Evolutionary conservation across 2,329 filamentous ascomycete genomes (phyloP).

Genomic region (Diplocarpon rosae): DNA sequence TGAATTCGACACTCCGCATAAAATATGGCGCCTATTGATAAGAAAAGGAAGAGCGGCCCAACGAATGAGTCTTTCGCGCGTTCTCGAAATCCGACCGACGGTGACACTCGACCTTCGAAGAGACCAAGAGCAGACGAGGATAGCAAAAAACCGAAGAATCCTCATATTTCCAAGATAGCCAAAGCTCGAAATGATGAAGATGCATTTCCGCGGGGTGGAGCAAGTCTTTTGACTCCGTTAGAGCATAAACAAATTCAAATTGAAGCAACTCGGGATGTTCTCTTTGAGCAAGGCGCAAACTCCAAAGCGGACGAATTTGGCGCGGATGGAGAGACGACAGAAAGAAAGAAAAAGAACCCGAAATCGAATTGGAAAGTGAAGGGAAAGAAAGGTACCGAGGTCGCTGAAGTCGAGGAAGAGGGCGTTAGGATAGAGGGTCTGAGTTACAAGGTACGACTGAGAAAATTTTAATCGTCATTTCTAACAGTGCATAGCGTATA

Average conservation of each 20-base stretch:
- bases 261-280: constrained; percentile 81
- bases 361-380: constrained; percentile 42
- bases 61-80: constrained; percentile 27
- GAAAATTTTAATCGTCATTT: background rate
- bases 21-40: constrained; percentile 27
- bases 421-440: constrained; percentile 71
- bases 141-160: constrained; percentile 12
- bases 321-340: constrained; percentile 18
- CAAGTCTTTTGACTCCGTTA: constrained; percentile 78
- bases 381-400: constrained; percentile 38
- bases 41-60: constrained; percentile 25
- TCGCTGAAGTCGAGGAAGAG: constrained; percentile 36
- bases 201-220: constrained; percentile 86
- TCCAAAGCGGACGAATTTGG: constrained; percentile 30
- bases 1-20: background rate
- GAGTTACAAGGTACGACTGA: constrained; percentile 63
- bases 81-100: constrained; percentile 19
- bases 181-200: constrained; percentile 68
- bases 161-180: constrained; percentile 25
- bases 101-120: constrained; percentile 23
- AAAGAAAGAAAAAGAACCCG: constrained; percentile 42
- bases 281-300: constrained; percentile 63
- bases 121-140: constrained; percentile 21
- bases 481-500: constrained; percentile 52
- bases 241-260: constrained; percentile 96